Conservation (phyloP, 1,284 basidiomycete species). For the Mycosarcoma maydis region DNA sequence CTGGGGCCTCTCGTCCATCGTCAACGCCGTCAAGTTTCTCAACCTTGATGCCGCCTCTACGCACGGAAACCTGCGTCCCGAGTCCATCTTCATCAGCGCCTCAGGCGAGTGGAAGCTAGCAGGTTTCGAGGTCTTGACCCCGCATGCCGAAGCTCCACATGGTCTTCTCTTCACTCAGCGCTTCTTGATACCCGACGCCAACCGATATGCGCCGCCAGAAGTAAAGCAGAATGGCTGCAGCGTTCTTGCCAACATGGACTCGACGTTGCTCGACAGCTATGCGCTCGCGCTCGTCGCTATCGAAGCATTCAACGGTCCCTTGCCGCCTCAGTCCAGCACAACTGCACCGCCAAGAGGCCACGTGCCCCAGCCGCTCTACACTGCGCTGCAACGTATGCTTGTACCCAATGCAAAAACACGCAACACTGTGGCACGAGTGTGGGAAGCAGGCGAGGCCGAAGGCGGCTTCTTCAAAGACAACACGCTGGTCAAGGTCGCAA, state of each 20-base stretch:
- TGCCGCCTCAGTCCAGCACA: conserved; percentile 74
- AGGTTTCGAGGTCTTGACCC: conserved; percentile 88
- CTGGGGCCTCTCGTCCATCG: conserved; percentile 91
- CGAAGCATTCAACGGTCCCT: conserved; percentile 57
- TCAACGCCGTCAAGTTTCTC: conserved; percentile 88
- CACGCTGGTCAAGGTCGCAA: conserved; percentile 83
- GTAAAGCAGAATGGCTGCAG: conserved; percentile 85
- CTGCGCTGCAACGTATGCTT: conserved; percentile 84
- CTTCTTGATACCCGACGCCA: conserved; percentile 60
- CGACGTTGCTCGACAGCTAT: conserved; percentile 56
- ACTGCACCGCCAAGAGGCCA: conserved; percentile 78
- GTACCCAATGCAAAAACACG: conserved; percentile 86
- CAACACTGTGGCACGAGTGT: conserved; percentile 71
- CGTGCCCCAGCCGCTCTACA: conserved; percentile 81
- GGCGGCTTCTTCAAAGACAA: conserved; percentile 86
- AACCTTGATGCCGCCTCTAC: conserved; percentile 75
- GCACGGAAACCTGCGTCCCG: conserved; percentile 83
- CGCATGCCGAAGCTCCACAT: conserved; percentile 66
- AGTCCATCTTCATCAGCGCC: conserved; percentile 80
- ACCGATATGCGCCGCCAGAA: conserved; percentile 76
- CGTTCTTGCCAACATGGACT: conserved; percentile 31
- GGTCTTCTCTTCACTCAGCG: conserved; percentile 47
- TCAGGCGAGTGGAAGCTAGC: conserved; percentile 96
- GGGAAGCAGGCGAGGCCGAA: conserved; percentile 61
- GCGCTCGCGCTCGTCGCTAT: conserved; percentile 54